Conservation (phyloP, 2,329 filamentous ascomycete species). For the Celoporthe dispersa region DNA sequence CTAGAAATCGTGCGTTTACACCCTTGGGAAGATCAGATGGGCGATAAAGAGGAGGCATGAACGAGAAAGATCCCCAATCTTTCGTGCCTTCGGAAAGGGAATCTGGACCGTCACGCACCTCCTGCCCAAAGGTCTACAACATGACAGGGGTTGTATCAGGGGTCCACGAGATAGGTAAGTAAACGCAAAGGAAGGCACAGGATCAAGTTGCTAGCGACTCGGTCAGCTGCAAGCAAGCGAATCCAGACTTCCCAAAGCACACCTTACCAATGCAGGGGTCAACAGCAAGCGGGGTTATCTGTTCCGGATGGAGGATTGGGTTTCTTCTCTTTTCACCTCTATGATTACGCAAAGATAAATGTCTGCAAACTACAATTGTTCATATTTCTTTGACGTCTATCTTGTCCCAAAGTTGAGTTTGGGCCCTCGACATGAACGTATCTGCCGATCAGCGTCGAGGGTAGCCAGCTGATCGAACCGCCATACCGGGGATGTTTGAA, state of each 20-base stretch:
- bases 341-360: neutral
- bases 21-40: neutral
- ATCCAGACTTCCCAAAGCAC: neutral
- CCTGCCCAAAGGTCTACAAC: neutral
- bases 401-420: neutral
- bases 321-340: neutral
- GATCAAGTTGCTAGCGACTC: neutral
- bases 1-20: neutral
- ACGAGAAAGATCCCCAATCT: neutral
- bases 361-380: neutral
- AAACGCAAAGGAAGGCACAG: neutral
- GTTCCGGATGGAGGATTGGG: neutral
- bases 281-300: neutral
- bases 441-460: neutral
- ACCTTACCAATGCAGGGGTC: conserved; percentile 3
- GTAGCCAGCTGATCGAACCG: neutral
- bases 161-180: neutral
- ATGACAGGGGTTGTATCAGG: neutral
- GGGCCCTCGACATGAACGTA: neutral
- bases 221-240: conserved; percentile 1
- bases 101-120: neutral
- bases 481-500: neutral
- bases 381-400: neutral
- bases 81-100: neutral
- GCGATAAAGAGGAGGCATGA: neutral